Conservation (phyloP, 2,329 filamentous ascomycete species). For the Penicillium sp. region DNA sequence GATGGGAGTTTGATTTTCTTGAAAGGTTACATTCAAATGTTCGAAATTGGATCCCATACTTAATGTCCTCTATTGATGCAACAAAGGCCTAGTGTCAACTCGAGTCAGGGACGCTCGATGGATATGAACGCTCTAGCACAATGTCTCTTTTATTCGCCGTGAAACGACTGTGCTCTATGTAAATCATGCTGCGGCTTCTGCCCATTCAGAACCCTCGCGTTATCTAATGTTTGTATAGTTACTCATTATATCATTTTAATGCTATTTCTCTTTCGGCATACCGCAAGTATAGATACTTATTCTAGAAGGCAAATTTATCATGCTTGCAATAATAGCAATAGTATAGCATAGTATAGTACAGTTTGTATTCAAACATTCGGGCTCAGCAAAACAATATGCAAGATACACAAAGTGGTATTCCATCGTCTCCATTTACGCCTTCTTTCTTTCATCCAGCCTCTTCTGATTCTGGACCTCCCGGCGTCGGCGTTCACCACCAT, state of each 20-base stretch:
- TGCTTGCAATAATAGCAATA: slow-evolving; percentile 12
- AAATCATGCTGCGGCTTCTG: slow-evolving; percentile 14
- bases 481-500: slow-evolving; percentile 88
- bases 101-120: background rate
- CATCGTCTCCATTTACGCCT: slow-evolving; percentile 33
- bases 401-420: slow-evolving; percentile 13
- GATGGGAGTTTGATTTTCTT: slow-evolving; percentile 6
- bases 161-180: slow-evolving; percentile 19
- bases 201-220: background rate
- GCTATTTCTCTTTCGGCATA: background rate
- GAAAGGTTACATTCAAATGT: background rate
- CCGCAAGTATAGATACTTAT: no score
- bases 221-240: slow-evolving; percentile 15
- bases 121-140: background rate
- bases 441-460: slow-evolving; percentile 72
- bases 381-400: slow-evolving; percentile 19
- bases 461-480: slow-evolving; percentile 85
- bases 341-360: slow-evolving; percentile 23
- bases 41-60: slow-evolving; percentile 1
- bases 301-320: background rate
- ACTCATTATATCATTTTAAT: slow-evolving; percentile 21
- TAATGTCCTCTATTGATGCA: slow-evolving; percentile 7
- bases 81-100: background rate
- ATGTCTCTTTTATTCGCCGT: slow-evolving; percentile 1
- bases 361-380: slow-evolving; percentile 15